Evolutionary conservation across 2,329 filamentous ascomycete species (phyloP).

Genomic region (Stachybotrys chartarum): DNA sequence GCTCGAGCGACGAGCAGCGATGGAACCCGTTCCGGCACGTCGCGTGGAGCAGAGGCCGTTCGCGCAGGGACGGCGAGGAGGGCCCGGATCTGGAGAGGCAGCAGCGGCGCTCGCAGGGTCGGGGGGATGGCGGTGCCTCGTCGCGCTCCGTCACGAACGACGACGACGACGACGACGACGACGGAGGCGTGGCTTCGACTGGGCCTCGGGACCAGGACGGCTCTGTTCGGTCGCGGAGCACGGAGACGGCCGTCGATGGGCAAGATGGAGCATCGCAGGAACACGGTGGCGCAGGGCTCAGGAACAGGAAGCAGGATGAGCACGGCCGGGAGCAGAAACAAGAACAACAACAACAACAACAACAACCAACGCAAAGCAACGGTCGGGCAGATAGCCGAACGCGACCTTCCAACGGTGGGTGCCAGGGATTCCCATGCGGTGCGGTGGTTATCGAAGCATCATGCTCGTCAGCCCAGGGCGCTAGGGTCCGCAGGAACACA

Average conservation of each 20-base stretch:
- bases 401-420: too few species aligned
- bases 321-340: constrained; percentile 1
- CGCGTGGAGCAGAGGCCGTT: constrained; percentile 22
- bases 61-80: constrained; percentile 22
- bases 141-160: background rate
- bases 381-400: too few species aligned
- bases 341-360: background rate
- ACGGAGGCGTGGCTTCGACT: background rate
- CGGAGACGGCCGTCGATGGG: background rate
- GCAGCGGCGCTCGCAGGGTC: constrained; percentile 10
- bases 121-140: constrained; percentile 1
- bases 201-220: background rate
- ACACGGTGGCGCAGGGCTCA: constrained; percentile 12
- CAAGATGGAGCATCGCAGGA: background rate
- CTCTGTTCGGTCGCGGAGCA: background rate
- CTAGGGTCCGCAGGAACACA: too few species aligned
- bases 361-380: too few species aligned
- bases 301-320: constrained; percentile 23
- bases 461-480: too few species aligned
- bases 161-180: background rate
- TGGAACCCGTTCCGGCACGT: constrained; percentile 40
- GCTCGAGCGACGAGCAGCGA: constrained; percentile 26
- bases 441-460: too few species aligned
- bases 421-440: too few species aligned
- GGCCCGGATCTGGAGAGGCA: constrained; percentile 23